Base-by-base conservation (phyloP, 2,329 filamentous ascomycete species). In the Alternaria atra region DNA sequence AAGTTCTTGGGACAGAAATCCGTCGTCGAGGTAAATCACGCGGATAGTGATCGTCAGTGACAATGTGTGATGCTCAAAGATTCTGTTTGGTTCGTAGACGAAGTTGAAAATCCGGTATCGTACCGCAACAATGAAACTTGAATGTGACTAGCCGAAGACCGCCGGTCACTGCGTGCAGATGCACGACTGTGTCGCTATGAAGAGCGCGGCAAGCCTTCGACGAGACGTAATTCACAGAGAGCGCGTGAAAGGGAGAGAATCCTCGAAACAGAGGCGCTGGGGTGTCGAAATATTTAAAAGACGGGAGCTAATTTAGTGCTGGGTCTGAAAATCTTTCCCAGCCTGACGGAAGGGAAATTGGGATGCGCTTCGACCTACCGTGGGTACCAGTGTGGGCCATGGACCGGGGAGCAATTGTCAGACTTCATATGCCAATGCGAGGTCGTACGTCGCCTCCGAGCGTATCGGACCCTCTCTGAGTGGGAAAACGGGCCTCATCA, bases 281-380 rank as follows among this genome's bases (percentile, higher is more conserved):
- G 64, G 52, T 64, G 55, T 55, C 55, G 37, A 61, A 60, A 60
- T 70, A 71, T 72, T 69, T 68, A 69, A 71, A 55, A 61, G 52
- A 63, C 72, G 73, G 73, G 72, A 76, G 67, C 73, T 76, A 76
- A 72, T 71, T 64, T 73, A 73, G 72, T 68, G 59, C 56, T 68
- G 60, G 63, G 58, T 62, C 63, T 66, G 64, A 68, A 72, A 72
- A 69, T 62, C 64, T 69, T 70, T 70, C 60, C 63, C 63, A 67
- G 66, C 63, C 64, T 58, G 53, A 64, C 65, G 66, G 64, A 67
- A 68, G 60, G 34, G 63, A 68, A 69, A 73, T 68, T 61, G 63
- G 53, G 60, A 56, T 58, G 55, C 55, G 55, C 59, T 65, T 67
- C 64, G 68, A 65, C 54, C 59, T 65, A 66, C 42, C 60, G 66